These are phyloP conservation scores for Geotrichum klebahnii DNA, from an alignment of 1,139 yeast genomes.

Conservation along the genomic window DNA sequence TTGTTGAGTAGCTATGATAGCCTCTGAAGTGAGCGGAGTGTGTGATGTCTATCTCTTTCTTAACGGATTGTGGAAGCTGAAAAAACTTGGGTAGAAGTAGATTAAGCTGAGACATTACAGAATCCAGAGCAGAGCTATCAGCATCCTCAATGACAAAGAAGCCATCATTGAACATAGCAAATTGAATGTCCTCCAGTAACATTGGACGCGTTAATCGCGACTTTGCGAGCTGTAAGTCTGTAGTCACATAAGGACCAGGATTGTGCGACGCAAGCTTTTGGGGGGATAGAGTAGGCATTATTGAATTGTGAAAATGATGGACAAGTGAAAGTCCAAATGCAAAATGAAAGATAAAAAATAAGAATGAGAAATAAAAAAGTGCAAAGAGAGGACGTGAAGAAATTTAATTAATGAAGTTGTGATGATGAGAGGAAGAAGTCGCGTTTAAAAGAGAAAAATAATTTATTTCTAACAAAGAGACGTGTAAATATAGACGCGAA, in stretches of 20 bases:
- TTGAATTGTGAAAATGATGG: neutral
- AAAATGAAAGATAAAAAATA: neutral
- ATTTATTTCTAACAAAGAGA: neutral
- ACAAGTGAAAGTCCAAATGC: neutral
- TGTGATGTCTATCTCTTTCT: conserved; percentile 7
- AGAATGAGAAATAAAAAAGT: neutral
- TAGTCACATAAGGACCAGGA: conserved; percentile 5
- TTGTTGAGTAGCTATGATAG: conserved; percentile 3
- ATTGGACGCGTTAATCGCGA: conserved; percentile 15
- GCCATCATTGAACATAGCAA: conserved; percentile 20
- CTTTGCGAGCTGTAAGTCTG: conserved; percentile 17
- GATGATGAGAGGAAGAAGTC: neutral
- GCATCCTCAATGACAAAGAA: conserved; percentile 16
- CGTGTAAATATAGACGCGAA: neutral
- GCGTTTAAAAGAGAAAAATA: neutral
- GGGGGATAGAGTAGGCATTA: conserved; percentile 7
- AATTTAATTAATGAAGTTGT: neutral
- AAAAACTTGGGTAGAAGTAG: conserved; percentile 4
- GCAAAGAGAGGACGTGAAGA: neutral
- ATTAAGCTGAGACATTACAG: neutral
- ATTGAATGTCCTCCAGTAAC: conserved; percentile 13
- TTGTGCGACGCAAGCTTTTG: neutral
- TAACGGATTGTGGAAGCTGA: neutral
- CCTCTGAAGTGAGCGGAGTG: conserved; percentile 18
- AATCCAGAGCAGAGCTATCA: neutral